Evolutionary conservation across 106 monocot genomes (phyloP), one percentile per base, ranked within the genome.

Genomic region (Allium fistulosum): DNA sequence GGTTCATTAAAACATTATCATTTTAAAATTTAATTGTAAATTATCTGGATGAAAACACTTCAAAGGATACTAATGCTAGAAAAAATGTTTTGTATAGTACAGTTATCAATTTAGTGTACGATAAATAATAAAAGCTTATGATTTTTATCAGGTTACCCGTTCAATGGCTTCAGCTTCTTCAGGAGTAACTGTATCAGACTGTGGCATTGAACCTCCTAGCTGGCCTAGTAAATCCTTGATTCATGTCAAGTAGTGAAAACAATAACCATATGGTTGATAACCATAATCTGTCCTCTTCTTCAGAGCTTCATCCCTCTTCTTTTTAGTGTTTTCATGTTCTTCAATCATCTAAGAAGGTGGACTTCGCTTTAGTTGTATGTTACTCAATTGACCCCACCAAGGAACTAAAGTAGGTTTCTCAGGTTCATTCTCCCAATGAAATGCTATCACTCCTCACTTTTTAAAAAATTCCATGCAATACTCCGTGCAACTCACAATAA

Each of bases 321-420:
- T 88, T 76, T 89, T 89, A 27, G 79, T 84, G 17, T 73, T 75
- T 65, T 97, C 84, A 75, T 92, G 96, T 75, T 92, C 86, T 74
- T 82, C 77, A 10, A 92, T 13, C 80, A 92, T 89, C 84, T 84
- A 88, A 68, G 84, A 80, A 63, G 96, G 92, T 28, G 82, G 51
- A 17, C 96, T 91, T 79, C 73, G 92, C 71, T 92, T 97, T 66
- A 84, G 63, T 66, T 97, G 96, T 51, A 87, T 71, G 67, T 84
- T 59, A 61, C 86, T 88, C 96, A 92, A 97, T 58, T 97, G 88
- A 46, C 96, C 96, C 96, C 92, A 97, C 15, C 92, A 92, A 65
- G 96, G 96, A 65, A 97, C 74, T 16, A 87, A 49, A 75, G 78
- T 82, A 49, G 96, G 92, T 63, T 92, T 88, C 69, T 97, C 92